phyloP scores from a whole-genome alignment of 306 rosid species.

The Pterocarpus santalinus region DNA sequence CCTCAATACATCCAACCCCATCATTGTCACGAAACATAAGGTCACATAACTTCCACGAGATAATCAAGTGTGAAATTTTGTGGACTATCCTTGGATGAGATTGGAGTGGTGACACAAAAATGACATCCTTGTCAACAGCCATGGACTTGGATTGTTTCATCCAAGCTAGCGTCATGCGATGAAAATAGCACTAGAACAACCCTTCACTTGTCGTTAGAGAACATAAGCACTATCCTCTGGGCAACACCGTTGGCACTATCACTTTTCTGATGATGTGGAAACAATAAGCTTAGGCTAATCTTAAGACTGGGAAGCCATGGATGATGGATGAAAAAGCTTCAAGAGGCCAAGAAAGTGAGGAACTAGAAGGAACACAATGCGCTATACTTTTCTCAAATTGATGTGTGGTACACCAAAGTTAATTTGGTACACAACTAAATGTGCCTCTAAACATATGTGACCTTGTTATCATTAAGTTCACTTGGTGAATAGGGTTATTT shows the following conservation, averaged over 20 bases:
- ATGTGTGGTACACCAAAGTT: too few species aligned
- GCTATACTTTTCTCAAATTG: too few species aligned
- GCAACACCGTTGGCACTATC: slow-evolving; percentile 46
- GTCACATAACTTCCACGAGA: too few species aligned
- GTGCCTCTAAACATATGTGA: too few species aligned
- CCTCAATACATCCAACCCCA: too few species aligned
- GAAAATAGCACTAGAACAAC: slow-evolving; percentile 88
- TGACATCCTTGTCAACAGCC: slow-evolving; percentile 42
- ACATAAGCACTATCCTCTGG: slow-evolving; percentile 85
- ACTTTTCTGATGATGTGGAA: slow-evolving; percentile 56
- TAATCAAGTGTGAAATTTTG: too few species aligned
- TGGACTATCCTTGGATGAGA: too few species aligned
- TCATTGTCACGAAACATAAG: too few species aligned
- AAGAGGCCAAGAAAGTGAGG: not conserved
- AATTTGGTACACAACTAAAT: too few species aligned
- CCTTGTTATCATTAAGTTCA: too few species aligned
- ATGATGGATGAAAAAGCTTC: slow-evolving; percentile 8
- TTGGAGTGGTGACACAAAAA: slow-evolving; percentile 35
- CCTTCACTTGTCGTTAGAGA: slow-evolving; percentile 94
- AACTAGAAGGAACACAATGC: not conserved
- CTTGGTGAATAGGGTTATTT: too few species aligned
- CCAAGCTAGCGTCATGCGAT: slow-evolving; percentile 47
- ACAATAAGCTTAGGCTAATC: slow-evolving; percentile 48
- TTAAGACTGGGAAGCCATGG: slow-evolving; percentile 56
- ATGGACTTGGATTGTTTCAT: slow-evolving; percentile 64